Conservation (phyloP, 2,329 filamentous ascomycete species). For the Capronia epimyces region DNA sequence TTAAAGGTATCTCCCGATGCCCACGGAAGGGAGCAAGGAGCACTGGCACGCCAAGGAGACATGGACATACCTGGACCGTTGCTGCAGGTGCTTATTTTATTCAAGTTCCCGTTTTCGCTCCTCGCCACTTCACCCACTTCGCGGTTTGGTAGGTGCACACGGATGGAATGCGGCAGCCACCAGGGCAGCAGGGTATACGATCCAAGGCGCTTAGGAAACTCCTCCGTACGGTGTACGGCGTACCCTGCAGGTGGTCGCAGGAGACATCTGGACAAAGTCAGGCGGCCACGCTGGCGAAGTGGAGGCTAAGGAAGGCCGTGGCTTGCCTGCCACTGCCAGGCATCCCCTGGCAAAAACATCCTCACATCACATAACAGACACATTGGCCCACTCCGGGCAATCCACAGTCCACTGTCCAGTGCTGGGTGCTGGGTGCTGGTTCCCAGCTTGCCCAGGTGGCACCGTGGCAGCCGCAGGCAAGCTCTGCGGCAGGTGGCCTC, state of each 20-base stretch:
- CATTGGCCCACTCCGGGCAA: neutral
- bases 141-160: neutral
- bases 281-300: too few species aligned
- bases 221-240: too few species aligned
- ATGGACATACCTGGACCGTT: too few species aligned
- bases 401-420: neutral
- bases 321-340: neutral
- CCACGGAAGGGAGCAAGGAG: too few species aligned
- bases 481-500: neutral
- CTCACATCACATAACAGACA: neutral
- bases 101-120: too few species aligned
- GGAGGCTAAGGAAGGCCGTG: too few species aligned
- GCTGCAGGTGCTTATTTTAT: too few species aligned
- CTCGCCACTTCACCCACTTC: too few species aligned
- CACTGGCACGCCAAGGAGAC: too few species aligned
- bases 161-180: neutral
- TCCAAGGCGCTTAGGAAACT: neutral
- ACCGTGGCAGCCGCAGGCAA: neutral
- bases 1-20: too few species aligned
- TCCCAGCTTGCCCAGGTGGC: neutral
- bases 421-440: neutral
- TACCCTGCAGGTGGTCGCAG: too few species aligned
- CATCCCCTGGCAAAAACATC: neutral
- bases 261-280: too few species aligned
- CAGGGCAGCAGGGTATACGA: neutral